phyloP scores from a whole-genome alignment of 441 rosid species.

The Mallotus repandus region DNA sequence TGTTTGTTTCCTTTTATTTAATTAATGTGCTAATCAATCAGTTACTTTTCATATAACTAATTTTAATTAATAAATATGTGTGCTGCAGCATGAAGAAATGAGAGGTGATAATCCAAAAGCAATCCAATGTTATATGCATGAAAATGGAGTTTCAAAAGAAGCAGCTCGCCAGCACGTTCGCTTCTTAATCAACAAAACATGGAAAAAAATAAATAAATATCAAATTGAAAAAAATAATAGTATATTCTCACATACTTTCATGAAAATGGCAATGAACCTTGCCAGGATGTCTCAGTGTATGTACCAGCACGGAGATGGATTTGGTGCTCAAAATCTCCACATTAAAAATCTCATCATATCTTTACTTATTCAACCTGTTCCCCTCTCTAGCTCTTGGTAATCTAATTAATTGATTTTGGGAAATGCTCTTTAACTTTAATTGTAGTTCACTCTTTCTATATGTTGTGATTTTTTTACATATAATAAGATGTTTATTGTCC shows the following conservation, averaged over 20 bases:
- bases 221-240: not conserved
- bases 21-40: no score
- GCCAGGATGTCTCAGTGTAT: conserved; percentile 9
- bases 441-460: no score
- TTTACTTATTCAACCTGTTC: conserved; percentile 14
- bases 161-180: conserved; percentile 1
- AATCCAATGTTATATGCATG: conserved; percentile 11
- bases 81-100: not conserved
- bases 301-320: conserved; percentile 19
- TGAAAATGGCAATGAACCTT: conserved; percentile 2
- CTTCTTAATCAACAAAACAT: not conserved
- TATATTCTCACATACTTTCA: not conserved
- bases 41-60: no score
- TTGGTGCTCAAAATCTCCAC: conserved; percentile 10
- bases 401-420: no score
- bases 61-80: no score
- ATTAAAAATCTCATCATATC: not conserved
- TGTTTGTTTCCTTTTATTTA: no score
- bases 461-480: no score
- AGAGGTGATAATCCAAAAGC: conserved; percentile 20
- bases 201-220: conserved; percentile 11
- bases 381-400: not conserved
- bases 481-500: no score
- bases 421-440: no score
- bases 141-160: conserved; percentile 1